phyloP scores from a whole-genome alignment of 495 filamentous ascomycete species.

The Peziza echinospora region DNA sequence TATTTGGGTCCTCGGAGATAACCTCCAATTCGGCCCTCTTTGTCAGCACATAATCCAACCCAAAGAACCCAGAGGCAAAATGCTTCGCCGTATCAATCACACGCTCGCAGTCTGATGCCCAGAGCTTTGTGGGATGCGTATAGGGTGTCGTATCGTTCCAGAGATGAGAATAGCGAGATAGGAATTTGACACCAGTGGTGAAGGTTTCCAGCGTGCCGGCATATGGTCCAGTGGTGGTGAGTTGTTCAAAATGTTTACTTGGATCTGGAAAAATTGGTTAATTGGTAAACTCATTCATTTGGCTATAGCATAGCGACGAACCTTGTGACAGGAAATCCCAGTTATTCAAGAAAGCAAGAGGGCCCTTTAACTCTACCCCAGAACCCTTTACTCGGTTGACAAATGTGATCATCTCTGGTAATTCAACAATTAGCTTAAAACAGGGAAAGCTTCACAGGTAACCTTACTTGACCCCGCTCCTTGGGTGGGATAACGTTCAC shows the following conservation, averaged over 20 bases:
- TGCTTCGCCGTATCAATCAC: slow-evolving; percentile 37
- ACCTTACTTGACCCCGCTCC: slow-evolving; percentile 30
- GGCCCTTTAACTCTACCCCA: slow-evolving; percentile 25
- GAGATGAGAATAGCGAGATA: slow-evolving; percentile 32
- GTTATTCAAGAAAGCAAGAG: slow-evolving; percentile 31
- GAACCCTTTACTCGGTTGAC: slow-evolving; percentile 25
- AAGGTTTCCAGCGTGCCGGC: slow-evolving; percentile 34
- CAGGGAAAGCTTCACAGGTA: not conserved
- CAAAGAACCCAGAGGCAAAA: slow-evolving; percentile 36
- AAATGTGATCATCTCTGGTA: slow-evolving; percentile 32
- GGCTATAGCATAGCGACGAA: too few relatives aligned
- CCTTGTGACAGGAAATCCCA: slow-evolving; percentile 34
- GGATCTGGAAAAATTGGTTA: too few relatives aligned
- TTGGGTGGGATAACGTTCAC: slow-evolving; percentile 35
- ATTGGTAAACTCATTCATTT: too few relatives aligned
- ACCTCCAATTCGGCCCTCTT: slow-evolving; percentile 25
- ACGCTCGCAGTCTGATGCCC: slow-evolving; percentile 34
- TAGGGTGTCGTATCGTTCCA: slow-evolving; percentile 16
- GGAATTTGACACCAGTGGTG: slow-evolving; percentile 33
- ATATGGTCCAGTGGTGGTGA: slow-evolving; percentile 37
- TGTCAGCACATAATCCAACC: slow-evolving; percentile 20
- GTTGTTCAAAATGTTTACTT: slow-evolving; percentile 27
- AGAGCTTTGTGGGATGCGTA: slow-evolving; percentile 21
- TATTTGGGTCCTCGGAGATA: slow-evolving; percentile 30
- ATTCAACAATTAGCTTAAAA: slow-evolving; percentile 4